A percentile compares a stretch with the other conserved stretches of the same genome.
Conservation (phyloP, 2,329 filamentous ascomycete genomes). For the Fusarium graminum region DNA sequence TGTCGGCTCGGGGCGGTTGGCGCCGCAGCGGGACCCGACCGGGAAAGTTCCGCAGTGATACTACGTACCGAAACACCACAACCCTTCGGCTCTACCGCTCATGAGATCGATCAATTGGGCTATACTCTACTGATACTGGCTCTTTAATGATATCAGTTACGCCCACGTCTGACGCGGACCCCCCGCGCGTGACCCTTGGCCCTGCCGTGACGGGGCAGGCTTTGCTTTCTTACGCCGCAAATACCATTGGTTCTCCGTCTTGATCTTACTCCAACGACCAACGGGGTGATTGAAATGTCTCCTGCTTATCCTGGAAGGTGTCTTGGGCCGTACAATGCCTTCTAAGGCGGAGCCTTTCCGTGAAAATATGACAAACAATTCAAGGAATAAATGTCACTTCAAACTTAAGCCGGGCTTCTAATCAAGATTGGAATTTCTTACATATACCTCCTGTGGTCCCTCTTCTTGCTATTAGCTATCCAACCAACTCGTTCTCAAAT, state of each 20-base stretch:
- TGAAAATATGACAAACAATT: constrained; percentile 33
- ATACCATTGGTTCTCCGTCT: constrained; percentile 39
- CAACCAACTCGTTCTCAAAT: constrained; percentile 16
- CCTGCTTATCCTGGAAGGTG: constrained; percentile 31
- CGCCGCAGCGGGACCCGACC: constrained; percentile 49
- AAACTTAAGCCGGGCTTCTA: constrained; percentile 43
- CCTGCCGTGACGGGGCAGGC: constrained; percentile 42
- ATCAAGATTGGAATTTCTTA: constrained; percentile 41
- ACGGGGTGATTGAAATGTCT: constrained; percentile 30
- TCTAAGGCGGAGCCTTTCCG: constrained; percentile 48
- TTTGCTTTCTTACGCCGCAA: constrained; percentile 39
- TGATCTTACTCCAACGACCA: constrained; percentile 24
- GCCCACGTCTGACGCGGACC: constrained; percentile 43
- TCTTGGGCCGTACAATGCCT: constrained; percentile 48
- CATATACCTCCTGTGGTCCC: constrained; percentile 39
- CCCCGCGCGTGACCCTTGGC: constrained; percentile 45
- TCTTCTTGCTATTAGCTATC: constrained; percentile 16
- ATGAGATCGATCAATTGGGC: constrained; percentile 35
- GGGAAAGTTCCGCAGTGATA: constrained; percentile 50
- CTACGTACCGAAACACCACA: constrained; percentile 32
- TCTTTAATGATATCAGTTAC: constrained; percentile 48
- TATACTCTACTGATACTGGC: constrained; percentile 11
- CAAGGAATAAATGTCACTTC: constrained; percentile 28
- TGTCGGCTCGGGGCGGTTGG: constrained; percentile 58
- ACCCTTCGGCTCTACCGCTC: constrained; percentile 45